A percentile compares a stretch with the other conserved stretches of the same genome.
phyloP scores from a whole-genome alignment of 352 stramenopile species.

The Pythium phragmiticola region DNA sequence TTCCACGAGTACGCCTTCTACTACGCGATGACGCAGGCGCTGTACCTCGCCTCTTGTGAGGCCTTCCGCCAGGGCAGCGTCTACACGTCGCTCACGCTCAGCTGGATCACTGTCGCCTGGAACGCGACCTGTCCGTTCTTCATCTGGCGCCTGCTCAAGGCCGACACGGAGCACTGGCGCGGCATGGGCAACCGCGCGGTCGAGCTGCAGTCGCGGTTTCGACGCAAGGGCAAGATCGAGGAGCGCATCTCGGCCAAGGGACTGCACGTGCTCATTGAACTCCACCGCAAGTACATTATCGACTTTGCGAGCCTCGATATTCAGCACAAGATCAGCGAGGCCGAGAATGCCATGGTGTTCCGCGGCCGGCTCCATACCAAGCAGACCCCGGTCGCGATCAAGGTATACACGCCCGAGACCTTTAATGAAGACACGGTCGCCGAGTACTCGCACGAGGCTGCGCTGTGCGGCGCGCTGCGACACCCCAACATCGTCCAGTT shows the following conservation, averaged over 20 bases:
- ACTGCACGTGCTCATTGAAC: slow-evolving; percentile 47
- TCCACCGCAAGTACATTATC: slow-evolving; percentile 48
- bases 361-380: slow-evolving; percentile 36
- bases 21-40: slow-evolving; percentile 19
- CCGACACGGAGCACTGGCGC: slow-evolving; percentile 37
- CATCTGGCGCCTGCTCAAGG: slow-evolving; percentile 37
- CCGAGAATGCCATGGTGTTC: slow-evolving; percentile 47
- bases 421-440: slow-evolving; percentile 44
- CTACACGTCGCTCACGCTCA: slow-evolving; percentile 22
- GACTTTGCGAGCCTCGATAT: slow-evolving; percentile 56
- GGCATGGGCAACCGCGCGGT: slow-evolving; percentile 29
- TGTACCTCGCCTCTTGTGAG: slow-evolving; percentile 21
- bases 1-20: slow-evolving; percentile 25
- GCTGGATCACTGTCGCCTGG: slow-evolving; percentile 31
- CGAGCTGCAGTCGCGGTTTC: slow-evolving; percentile 31
- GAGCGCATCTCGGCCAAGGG: slow-evolving; percentile 45
- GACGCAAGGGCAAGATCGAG: slow-evolving; percentile 29
- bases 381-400: slow-evolving; percentile 42
- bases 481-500: slow-evolving; percentile 54
- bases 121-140: slow-evolving; percentile 36
- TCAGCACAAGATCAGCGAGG: slow-evolving; percentile 37
- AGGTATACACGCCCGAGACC: slow-evolving; percentile 58
- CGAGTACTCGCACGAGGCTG: slow-evolving; percentile 46
- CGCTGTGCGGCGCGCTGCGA: slow-evolving; percentile 36
- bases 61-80: slow-evolving; percentile 23